Base-by-base conservation (phyloP, 2,329 filamentous ascomycete genomes). In the Colletotrichum salicis region DNA sequence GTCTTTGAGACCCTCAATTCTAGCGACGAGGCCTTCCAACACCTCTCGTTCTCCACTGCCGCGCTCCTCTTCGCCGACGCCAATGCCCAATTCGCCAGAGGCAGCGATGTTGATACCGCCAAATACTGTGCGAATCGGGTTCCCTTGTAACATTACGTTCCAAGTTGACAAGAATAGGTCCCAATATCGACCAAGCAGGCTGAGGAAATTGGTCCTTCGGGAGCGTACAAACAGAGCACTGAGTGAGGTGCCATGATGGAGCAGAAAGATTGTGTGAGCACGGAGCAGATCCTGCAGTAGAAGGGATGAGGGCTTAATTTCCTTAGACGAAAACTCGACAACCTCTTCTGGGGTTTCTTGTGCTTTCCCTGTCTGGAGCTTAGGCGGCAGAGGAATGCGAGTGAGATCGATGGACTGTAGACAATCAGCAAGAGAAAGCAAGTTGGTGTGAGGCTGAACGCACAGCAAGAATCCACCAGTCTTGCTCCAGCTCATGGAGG, bases 391-490 rank as follows among this genome's bases (percentile, higher is more conserved):
- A 70, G 89, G 89, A 8, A 91, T 80, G 62, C 91, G 91, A 31
- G 94, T 97, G 48, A 97, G 86, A 79, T 96, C 92, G 79, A 98
- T 90, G 59, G 92, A 94, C 92, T 95, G 70, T 56, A 8, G 72
- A 24, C 29, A 13, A 33, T 70, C 59, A 70, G 66, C 35, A 63
- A 41, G 8, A 8, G 37, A 19, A 59, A 33, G 6, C 12, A 15
- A 22, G 33, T 12, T 24, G 2, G 10, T 54, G 24, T 19, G 55
- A 12, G 33, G 54, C 22, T 62, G 13, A 24, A 84, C 93, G 79
- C 86, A 97, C 95, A 73, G 94, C 95, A 72, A 98, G 85, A 73
- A 98, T 91, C 97, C 97, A 99, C 96, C 96, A 99, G 35, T 93
- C 93, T 19, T 89, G 85, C 81, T 99, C 96, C 74, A 99, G 83